These are phyloP conservation scores for Avena insularis DNA, from an alignment of 176 grass and related monocot species.

Conservation along the genomic window DNA sequence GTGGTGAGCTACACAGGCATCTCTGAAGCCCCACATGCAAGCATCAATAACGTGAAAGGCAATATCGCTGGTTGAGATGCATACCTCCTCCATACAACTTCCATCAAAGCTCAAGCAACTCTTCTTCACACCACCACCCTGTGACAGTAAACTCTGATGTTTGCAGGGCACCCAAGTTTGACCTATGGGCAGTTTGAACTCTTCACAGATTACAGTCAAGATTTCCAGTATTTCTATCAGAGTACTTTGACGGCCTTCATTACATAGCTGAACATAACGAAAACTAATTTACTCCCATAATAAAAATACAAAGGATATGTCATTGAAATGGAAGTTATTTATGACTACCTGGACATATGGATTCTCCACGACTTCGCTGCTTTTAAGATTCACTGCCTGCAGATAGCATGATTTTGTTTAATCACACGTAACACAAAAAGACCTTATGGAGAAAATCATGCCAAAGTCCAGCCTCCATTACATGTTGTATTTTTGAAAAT, in stretches of 20 bases:
- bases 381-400: constrained; percentile 75
- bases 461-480: background rate
- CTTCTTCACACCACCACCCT: constrained; percentile 54
- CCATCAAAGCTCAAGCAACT: constrained; percentile 52
- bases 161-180: constrained; percentile 76
- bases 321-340: background rate
- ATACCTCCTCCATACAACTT: constrained; percentile 55
- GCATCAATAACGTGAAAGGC: constrained; percentile 64
- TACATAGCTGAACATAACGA: constrained; percentile 52
- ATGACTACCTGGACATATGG: constrained; percentile 53
- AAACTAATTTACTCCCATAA: background rate
- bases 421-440: background rate
- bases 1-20: constrained; percentile 74
- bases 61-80: constrained; percentile 66
- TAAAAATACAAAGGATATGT: background rate
- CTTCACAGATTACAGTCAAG: constrained; percentile 57
- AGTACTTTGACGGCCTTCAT: constrained; percentile 63
- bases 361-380: constrained; percentile 47
- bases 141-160: constrained; percentile 47
- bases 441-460: constrained; percentile 4
- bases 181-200: constrained; percentile 61
- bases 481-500: background rate
- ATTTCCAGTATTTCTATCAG: constrained; percentile 61
- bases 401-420: constrained; percentile 10
- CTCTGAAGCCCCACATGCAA: constrained; percentile 67